Conservation (phyloP, 306 rosid species). For the Gastrolobium bilobum region DNA sequence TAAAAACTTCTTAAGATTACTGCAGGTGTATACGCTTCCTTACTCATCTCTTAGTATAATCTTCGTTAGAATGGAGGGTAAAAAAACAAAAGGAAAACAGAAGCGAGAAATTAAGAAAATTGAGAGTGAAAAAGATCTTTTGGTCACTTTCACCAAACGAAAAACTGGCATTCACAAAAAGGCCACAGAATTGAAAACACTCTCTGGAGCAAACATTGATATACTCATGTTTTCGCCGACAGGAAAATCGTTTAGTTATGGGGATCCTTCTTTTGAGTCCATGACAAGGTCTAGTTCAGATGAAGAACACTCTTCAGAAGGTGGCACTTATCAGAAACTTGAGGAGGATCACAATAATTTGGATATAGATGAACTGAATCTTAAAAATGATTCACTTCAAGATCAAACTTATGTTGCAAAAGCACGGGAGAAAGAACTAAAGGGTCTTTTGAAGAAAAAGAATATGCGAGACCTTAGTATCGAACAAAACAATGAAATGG, state of each 20-base stretch:
- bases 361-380: neutral
- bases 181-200: neutral
- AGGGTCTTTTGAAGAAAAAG: neutral
- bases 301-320: neutral
- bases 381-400: neutral
- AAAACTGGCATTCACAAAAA: neutral
- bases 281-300: neutral
- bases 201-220: neutral
- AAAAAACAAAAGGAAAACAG: conserved; percentile 32
- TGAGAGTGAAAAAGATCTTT: neutral
- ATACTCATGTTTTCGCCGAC: conserved; percentile 7
- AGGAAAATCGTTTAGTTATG: neutral
- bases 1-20: too few species aligned
- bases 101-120: conserved; percentile 3
- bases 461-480: neutral
- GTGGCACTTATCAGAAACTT: neutral
- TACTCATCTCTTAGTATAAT: neutral
- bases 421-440: neutral
- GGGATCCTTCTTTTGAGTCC: neutral
- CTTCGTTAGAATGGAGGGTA: neutral
- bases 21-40: neutral
- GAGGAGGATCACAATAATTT: neutral
- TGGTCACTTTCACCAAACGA: neutral
- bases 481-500: neutral
- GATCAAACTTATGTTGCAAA: neutral